Conservation (phyloP, 306 rosid genomes). For the Casuarina glauca region DNA sequence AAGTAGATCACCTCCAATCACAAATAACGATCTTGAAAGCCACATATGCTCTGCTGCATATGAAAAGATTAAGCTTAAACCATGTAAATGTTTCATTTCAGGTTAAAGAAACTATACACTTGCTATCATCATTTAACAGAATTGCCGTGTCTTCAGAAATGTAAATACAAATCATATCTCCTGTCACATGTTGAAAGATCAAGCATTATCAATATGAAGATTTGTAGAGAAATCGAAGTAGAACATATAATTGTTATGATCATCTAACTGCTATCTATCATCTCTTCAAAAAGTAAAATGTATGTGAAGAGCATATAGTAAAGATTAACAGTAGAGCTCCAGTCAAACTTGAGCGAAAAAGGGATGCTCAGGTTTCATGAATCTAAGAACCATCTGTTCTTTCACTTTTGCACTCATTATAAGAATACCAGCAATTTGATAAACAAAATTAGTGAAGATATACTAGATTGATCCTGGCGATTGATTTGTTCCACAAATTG, state of each 20-base stretch:
- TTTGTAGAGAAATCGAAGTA: no score
- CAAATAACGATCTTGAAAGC: constrained; percentile 80
- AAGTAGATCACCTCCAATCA: constrained; percentile 61
- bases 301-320: not conserved
- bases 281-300: not conserved
- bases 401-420: not conserved
- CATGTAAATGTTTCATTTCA: not conserved
- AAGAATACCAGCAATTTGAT: constrained; percentile 9
- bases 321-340: not conserved
- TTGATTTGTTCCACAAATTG: not conserved
- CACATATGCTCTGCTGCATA: constrained; percentile 56
- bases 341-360: not conserved
- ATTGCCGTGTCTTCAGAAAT: not conserved
- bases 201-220: not conserved
- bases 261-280: not conserved
- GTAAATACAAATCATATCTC: constrained; percentile 23
- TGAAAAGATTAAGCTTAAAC: constrained; percentile 4
- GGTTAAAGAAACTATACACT: not conserved
- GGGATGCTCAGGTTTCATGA: not conserved
- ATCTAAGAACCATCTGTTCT: constrained; percentile 3
- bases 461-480: not conserved
- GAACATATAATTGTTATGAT: not conserved
- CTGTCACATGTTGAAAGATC: constrained; percentile 41
- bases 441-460: not conserved
- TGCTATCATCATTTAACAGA: not conserved